Percentiles rank a stretch among this genome's conserved stretches.
phyloP scores from a whole-genome alignment of 2,329 filamentous ascomycete species.

The Diaporthe velutina region DNA sequence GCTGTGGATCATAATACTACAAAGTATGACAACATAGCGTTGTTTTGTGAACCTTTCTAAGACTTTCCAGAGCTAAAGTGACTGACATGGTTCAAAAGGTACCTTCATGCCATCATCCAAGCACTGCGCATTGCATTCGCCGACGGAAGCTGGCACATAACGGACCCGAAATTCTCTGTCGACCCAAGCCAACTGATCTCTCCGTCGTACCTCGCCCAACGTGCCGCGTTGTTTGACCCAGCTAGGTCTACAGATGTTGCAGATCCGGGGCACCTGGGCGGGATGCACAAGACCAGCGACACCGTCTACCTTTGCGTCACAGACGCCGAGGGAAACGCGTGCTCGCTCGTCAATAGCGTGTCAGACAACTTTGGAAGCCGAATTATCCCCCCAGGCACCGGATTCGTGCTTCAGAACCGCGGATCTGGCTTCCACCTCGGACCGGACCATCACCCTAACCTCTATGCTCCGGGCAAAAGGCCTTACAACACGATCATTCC shows the following conservation, averaged over 20 bases:
- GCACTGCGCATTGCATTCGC: constrained; percentile 90
- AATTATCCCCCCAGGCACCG: constrained; percentile 87
- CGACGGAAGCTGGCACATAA: constrained; percentile 89
- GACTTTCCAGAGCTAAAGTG: not conserved
- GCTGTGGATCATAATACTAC: constrained; percentile 82
- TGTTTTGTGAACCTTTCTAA: fast-evolving
- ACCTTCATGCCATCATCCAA: constrained; percentile 86
- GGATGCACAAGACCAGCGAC: constrained; percentile 78
- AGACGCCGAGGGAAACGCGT: constrained; percentile 86
- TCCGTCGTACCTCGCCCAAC: constrained; percentile 77
- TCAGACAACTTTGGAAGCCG: constrained; percentile 87
- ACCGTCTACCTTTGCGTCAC: constrained; percentile 94
- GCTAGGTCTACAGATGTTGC: constrained; percentile 74
- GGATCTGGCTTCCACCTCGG: constrained; percentile 85
- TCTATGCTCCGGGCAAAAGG: constrained; percentile 81
- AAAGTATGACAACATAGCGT: constrained; percentile 59
- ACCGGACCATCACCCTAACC: constrained; percentile 77
- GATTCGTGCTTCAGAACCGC: constrained; percentile 93
- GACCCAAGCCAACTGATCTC: constrained; percentile 67
- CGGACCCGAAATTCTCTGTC: constrained; percentile 77
- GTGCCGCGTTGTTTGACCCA: constrained; percentile 69
- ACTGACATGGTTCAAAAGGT: constrained; percentile 19
- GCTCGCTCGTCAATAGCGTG: constrained; percentile 95
- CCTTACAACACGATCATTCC: constrained; percentile 99
- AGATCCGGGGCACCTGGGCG: constrained; percentile 69